phyloP scores from a whole-genome alignment of 345 rosid species.

The Cardamine occulta region DNA sequence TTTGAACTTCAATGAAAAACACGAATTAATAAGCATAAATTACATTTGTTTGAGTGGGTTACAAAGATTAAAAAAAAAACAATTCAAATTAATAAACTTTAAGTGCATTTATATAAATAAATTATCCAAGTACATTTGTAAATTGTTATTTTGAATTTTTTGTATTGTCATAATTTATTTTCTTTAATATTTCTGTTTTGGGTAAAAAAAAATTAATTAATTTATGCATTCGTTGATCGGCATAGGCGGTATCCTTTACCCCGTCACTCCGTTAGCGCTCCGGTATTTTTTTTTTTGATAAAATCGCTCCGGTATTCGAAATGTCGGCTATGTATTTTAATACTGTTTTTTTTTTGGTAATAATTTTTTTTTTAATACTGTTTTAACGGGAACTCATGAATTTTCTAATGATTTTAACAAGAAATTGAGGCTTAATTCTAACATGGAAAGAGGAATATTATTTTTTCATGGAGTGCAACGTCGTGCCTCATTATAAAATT shows the following conservation, averaged over 20 bases:
- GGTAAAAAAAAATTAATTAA: background rate
- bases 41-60: no score
- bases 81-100: no score
- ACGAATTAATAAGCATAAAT: no score
- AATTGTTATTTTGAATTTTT: no score
- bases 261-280: background rate
- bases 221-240: background rate
- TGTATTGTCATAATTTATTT: no score
- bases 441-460: conserved; percentile 2
- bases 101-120: no score
- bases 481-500: conserved; percentile 26
- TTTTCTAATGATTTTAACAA: conserved; percentile 5
- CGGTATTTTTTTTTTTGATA: background rate
- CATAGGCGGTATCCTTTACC: background rate
- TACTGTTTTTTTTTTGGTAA: background rate
- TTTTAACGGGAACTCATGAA: background rate
- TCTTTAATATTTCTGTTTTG: no score
- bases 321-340: conserved; percentile 9
- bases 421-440: background rate
- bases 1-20: no score
- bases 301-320: background rate
- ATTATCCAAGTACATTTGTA: no score
- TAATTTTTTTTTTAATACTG: background rate
- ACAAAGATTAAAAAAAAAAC: no score
- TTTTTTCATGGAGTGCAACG: conserved; percentile 19